Evolutionary conservation across 2,329 filamentous ascomycete genomes (phyloP).

Genomic region (Penicillium sp.): DNA sequence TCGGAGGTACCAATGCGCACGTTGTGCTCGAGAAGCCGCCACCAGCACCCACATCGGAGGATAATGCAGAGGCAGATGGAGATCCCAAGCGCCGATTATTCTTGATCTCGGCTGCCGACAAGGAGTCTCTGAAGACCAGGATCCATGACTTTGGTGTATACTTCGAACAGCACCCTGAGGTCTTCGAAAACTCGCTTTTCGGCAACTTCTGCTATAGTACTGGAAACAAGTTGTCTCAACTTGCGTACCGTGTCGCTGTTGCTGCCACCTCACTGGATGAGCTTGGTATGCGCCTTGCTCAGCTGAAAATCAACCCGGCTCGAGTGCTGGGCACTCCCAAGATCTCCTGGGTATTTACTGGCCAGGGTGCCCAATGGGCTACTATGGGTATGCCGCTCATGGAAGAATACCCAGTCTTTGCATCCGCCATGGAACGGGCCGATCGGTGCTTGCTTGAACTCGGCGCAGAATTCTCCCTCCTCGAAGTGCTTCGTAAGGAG

Average conservation of each 20-base stretch:
- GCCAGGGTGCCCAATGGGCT: slow-evolving; percentile 24
- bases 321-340: slow-evolving; percentile 18
- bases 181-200: slow-evolving; percentile 24
- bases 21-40: slow-evolving; percentile 23
- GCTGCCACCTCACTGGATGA: slow-evolving; percentile 21
- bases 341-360: slow-evolving; percentile 22
- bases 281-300: slow-evolving; percentile 21
- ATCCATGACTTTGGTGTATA: slow-evolving; percentile 27
- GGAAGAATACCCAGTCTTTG: slow-evolving; percentile 21
- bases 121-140: slow-evolving; percentile 22
- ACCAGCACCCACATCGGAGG: neutral
- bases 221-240: slow-evolving; percentile 25
- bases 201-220: slow-evolving; percentile 27
- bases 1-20: slow-evolving; percentile 32
- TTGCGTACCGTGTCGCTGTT: slow-evolving; percentile 26
- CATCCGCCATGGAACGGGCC: slow-evolving; percentile 14
- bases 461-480: slow-evolving; percentile 19
- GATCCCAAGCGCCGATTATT: slow-evolving; percentile 22
- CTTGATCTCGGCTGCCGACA: slow-evolving; percentile 28
- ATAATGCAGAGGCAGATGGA: slow-evolving; percentile 10
- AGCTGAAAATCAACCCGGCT: slow-evolving; percentile 21
- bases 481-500: slow-evolving; percentile 16
- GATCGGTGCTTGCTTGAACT: slow-evolving; percentile 15
- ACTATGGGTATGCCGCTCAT: slow-evolving; percentile 27
- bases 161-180: slow-evolving; percentile 24